Evolutionary conservation across 2,329 filamentous ascomycete species (phyloP).

Genomic region (Clonostachys chloroleuca): DNA sequence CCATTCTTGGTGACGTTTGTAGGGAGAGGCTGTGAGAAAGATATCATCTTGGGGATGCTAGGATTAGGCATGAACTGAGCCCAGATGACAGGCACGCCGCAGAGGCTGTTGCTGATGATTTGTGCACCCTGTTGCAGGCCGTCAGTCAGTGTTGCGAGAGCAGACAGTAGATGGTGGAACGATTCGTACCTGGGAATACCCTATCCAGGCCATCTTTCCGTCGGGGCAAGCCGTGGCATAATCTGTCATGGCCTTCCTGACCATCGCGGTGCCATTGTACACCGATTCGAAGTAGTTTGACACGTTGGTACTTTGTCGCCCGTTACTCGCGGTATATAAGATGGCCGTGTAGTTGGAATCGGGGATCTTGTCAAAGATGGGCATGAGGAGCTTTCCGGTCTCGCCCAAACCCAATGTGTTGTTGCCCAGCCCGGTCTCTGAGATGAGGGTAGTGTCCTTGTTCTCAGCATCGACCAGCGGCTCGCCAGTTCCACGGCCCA

Average conservation of each 20-base stretch:
- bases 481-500: conserved; percentile 1
- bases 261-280: conserved; percentile 1
- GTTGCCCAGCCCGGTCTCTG: neutral
- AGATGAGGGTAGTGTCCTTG: neutral
- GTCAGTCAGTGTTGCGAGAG: neutral
- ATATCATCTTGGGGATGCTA: conserved; percentile 3
- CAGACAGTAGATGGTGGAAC: neutral
- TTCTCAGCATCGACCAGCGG: neutral
- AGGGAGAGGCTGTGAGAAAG: conserved; percentile 3
- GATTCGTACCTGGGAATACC: conserved; percentile 2
- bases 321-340: neutral
- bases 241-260: neutral
- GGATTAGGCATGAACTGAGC: neutral
- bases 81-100: conserved; percentile 8
- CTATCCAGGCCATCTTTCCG: conserved; percentile 2
- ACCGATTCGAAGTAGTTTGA: conserved; percentile 1
- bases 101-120: conserved; percentile 11
- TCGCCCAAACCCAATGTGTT: neutral
- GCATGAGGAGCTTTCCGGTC: neutral
- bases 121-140: conserved; percentile 12
- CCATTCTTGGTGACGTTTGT: conserved; percentile 9
- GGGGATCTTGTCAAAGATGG: neutral
- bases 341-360: conserved; percentile 1
- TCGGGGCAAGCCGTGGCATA: conserved; percentile 1
- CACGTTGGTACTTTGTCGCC: neutral